phyloP scores from a whole-genome alignment of 306 rosid species.

The Rosa persica region DNA sequence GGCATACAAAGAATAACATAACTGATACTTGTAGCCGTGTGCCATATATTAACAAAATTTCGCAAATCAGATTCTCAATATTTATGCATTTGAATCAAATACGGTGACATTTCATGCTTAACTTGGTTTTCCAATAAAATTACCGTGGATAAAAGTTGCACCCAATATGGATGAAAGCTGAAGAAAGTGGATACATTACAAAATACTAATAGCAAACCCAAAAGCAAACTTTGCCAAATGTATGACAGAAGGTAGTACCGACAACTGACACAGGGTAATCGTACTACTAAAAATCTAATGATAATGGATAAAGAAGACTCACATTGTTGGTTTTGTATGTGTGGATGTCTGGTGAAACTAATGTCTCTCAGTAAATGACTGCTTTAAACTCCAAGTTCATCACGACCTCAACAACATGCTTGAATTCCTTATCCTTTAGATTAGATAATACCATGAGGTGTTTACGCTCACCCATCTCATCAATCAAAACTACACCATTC shows the following conservation, averaged over 20 bases:
- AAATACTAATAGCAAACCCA: no score
- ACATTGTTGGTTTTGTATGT: not conserved
- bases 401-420: not conserved
- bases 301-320: not conserved
- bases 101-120: not conserved
- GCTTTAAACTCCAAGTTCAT: not conserved
- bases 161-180: not conserved
- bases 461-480: rapidly evolving
- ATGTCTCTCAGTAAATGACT: not conserved
- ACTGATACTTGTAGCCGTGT: not conserved
- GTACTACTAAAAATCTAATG: not conserved
- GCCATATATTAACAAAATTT: not conserved
- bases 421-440: not conserved
- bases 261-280: not conserved
- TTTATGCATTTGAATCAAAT: not conserved
- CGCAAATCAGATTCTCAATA: not conserved
- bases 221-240: not conserved
- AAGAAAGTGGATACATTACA: not conserved
- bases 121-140: not conserved
- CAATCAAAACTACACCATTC: not conserved
- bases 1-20: not conserved
- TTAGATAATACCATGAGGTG: not conserved
- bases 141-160: not conserved
- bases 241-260: not conserved
- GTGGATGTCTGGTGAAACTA: not conserved